phyloP scores from a whole-genome alignment of 495 filamentous ascomycete genomes.

The Aspergillus bridgeri region DNA sequence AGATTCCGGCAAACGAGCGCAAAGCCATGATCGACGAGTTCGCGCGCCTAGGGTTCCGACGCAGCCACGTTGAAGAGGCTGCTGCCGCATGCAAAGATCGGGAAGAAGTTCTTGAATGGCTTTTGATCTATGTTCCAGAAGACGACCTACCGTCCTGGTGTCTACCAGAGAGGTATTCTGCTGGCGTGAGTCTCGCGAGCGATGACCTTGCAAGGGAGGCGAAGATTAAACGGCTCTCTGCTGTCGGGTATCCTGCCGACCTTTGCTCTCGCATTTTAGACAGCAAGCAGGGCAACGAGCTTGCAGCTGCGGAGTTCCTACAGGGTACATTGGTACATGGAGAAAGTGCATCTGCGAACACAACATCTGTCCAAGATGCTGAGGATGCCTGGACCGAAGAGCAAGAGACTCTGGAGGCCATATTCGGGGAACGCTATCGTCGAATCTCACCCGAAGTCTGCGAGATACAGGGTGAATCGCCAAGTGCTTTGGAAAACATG shows the following conservation, averaged over 20 bases:
- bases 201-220: constrained; percentile 75
- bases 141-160: constrained; percentile 90
- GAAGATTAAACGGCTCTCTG: constrained; percentile 74
- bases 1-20: constrained; percentile 56
- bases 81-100: constrained; percentile 80
- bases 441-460: constrained; percentile 56
- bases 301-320: constrained; percentile 70
- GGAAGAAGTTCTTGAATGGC: constrained; percentile 91
- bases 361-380: constrained; percentile 21
- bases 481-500: constrained; percentile 31
- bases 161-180: constrained; percentile 83
- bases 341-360: constrained; percentile 14
- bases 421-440: constrained; percentile 66
- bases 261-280: constrained; percentile 74
- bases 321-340: constrained; percentile 62
- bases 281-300: constrained; percentile 65
- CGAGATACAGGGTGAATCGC: constrained; percentile 55
- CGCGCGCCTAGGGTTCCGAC: constrained; percentile 71
- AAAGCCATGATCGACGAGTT: constrained; percentile 69
- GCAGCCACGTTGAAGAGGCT: constrained; percentile 86
- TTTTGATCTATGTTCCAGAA: constrained; percentile 93
- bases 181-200: constrained; percentile 78
- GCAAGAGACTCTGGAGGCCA: constrained; percentile 71
- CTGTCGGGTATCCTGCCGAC: constrained; percentile 79
- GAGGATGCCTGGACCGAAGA: constrained; percentile 76